Evolutionary conservation across 2,329 filamentous ascomycete genomes (phyloP), one percentile per base, ranked within the genome.

Genomic region (Fusarium kyushuense): DNA sequence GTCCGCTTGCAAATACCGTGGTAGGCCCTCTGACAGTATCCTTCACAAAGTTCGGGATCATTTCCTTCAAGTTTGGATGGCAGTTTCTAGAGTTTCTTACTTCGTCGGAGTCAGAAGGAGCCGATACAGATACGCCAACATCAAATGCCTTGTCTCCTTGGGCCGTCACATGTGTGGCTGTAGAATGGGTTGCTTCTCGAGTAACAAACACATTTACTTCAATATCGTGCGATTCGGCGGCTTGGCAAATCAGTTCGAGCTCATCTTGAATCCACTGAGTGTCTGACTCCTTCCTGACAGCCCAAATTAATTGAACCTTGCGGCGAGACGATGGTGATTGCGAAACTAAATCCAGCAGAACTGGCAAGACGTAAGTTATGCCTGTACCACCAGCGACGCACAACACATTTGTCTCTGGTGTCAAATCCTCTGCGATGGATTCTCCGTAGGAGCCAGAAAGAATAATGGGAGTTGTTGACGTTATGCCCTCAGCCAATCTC

Each of bases 381-480:
- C 51, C 51, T 2, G 51, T 54, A 21, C 38, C 51, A 4, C 51
- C 51, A 9, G 51, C 38, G 2, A 54, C 51, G 5, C 51, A 54
- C 5, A 54, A 38, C 1, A 54, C 6, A 10, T 54, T 54, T 2
- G 13, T 43, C 3, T 35, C 29, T 6, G 38, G 51, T 12, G 51
- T 35, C 9, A 54, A 35, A 3, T 16, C 13, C 5, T 42, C 29
- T 21, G 29, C n/a, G 5, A 45, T 35, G 0, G 17, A 45, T 27
- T 45, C 38, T 2, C 51, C 51, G 5, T 54, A 54, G 12, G 51
- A 32, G 4, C 51, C 51, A 3, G 38, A 45, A n/a, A 54, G 12
- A 3, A 54, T 54, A 5, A 54, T 8, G 5, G 38, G 29, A 1
- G 38, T 54, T 1, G 21, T 21, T 2, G 14, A 5, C 1, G 6